These are phyloP conservation scores for Tolypocladium album DNA, from an alignment of 2,329 filamentous ascomycete species.

Conservation along the genomic window DNA sequence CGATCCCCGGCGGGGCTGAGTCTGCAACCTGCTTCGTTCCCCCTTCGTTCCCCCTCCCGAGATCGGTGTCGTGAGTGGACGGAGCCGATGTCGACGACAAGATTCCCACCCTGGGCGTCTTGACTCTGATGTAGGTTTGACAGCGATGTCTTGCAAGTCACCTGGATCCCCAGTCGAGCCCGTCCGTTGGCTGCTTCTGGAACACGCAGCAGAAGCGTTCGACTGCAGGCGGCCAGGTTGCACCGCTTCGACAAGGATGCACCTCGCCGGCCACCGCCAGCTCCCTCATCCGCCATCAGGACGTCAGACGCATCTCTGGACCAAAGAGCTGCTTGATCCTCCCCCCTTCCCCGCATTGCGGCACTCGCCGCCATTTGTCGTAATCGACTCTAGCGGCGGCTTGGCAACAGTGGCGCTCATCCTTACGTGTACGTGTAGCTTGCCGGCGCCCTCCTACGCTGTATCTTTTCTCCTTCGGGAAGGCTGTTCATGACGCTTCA, in stretches of 20 bases:
- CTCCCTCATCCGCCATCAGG: too few species aligned
- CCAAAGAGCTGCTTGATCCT: background rate
- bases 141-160: background rate
- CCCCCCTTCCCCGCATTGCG: background rate
- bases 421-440: background rate
- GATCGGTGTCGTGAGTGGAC: background rate
- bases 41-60: background rate
- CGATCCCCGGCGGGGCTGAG: background rate
- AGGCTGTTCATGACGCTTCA: background rate
- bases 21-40: background rate
- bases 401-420: background rate
- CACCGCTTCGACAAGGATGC: background rate
- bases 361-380: background rate
- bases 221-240: background rate
- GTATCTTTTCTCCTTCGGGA: background rate
- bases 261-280: too few species aligned
- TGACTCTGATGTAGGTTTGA: background rate
- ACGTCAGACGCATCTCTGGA: background rate
- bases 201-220: background rate
- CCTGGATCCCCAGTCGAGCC: background rate
- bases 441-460: background rate
- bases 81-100: background rate
- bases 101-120: background rate
- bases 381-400: background rate
- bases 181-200: background rate